A percentile compares a stretch with the other conserved stretches of the same genome.
phyloP scores from a whole-genome alignment of 2,329 filamentous ascomycete species.

The Fusarium sp. region DNA sequence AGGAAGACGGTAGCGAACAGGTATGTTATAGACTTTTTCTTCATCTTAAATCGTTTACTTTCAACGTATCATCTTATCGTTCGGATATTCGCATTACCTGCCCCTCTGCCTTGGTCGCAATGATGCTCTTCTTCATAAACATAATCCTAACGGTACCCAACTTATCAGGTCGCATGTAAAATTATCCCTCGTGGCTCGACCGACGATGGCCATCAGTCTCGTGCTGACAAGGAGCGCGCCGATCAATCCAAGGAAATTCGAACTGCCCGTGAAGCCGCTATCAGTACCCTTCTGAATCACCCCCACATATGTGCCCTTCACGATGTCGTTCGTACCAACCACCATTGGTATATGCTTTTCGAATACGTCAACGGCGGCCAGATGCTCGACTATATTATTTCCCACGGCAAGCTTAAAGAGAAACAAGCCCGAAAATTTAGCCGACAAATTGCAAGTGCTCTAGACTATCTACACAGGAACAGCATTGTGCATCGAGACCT shows the following conservation, averaged over 20 bases:
- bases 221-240: conserved; percentile 84
- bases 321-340: conserved; percentile 94
- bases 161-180: conserved; percentile 84
- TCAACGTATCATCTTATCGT: conserved; percentile 4
- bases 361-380: conserved; percentile 99
- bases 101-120: conserved; percentile 27
- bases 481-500: conserved; percentile 97
- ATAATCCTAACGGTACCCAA: conserved; percentile 31
- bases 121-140: conserved; percentile 4
- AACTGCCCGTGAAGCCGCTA: conserved; percentile 94
- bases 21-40: conserved; percentile 61
- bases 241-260: conserved; percentile 97
- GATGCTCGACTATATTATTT: conserved; percentile 99
- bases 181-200: conserved; percentile 93
- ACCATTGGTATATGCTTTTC: conserved; percentile 99
- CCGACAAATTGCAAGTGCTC: conserved; percentile 93
- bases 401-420: conserved; percentile 96
- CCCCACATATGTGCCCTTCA: conserved; percentile 96
- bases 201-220: conserved; percentile 82
- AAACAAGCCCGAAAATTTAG: conserved; percentile 98
- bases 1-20: conserved; percentile 91
- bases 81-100: conserved; percentile 20
- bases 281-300: conserved; percentile 93
- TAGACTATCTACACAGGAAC: conserved; percentile 98
- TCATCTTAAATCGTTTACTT: neutral